These are phyloP conservation scores for Coemansia pectinata DNA, from an alignment of 192 early-diverging fungal species.

Conservation along the genomic window DNA sequence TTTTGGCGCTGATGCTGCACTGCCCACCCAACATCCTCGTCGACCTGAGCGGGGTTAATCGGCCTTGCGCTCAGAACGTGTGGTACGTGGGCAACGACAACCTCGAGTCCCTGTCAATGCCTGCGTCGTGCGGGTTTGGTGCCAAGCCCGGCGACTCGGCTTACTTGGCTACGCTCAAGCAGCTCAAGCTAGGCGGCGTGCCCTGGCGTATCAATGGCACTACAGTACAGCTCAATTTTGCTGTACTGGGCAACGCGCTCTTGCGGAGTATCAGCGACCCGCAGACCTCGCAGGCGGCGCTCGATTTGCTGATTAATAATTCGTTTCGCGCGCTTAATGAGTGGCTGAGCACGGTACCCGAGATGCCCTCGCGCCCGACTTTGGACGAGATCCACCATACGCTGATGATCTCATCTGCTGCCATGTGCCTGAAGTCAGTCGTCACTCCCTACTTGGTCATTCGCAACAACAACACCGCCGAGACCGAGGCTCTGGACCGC, in stretches of 20 bases:
- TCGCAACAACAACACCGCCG: constrained; percentile 4
- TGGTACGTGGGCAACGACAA: constrained; percentile 52
- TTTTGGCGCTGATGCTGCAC: constrained; percentile 47
- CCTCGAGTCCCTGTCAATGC: constrained; percentile 23
- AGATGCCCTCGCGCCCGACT: constrained; percentile 20
- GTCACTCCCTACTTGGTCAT: constrained; percentile 43
- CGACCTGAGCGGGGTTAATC: constrained; percentile 51
- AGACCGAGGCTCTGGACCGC: neutral
- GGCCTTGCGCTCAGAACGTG: constrained; percentile 42
- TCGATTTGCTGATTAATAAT: constrained; percentile 32
- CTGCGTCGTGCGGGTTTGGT: neutral
- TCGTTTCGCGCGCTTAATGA: constrained; percentile 27
- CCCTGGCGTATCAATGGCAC: constrained; percentile 38
- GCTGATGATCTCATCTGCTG: constrained; percentile 35
- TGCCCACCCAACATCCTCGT: constrained; percentile 34
- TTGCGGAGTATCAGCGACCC: constrained; percentile 43
- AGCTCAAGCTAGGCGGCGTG: constrained; percentile 35
- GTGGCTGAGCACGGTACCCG: constrained; percentile 34
- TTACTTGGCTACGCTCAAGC: constrained; percentile 30
- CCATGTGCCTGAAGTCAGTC: constrained; percentile 32
- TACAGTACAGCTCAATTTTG: constrained; percentile 49
- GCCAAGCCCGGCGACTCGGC: constrained; percentile 33
- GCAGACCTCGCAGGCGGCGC: constrained; percentile 18
- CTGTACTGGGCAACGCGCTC: constrained; percentile 40
- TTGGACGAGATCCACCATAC: constrained; percentile 29